Evolutionary conservation across 2,329 filamentous ascomycete genomes (phyloP).

Genomic region (Triangularia setosa): DNA sequence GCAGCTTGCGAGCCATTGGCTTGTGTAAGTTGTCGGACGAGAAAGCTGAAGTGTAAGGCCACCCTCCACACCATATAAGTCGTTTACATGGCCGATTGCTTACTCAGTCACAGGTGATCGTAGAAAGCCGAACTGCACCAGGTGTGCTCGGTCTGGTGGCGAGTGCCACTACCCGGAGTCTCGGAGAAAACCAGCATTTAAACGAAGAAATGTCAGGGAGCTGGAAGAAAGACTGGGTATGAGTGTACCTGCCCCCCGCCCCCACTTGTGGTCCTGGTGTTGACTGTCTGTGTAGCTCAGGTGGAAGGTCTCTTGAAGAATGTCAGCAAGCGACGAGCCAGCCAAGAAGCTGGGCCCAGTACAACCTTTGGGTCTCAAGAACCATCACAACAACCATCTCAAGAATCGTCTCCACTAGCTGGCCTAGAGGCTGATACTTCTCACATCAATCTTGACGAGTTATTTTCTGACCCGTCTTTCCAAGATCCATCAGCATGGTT

Average conservation of each 20-base stretch:
- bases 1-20: constrained; percentile 54
- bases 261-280: not conserved
- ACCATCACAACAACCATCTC: constrained; percentile 13
- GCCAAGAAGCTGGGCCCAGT: constrained; percentile 24
- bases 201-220: constrained; percentile 85
- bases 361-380: constrained; percentile 5
- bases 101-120: constrained; percentile 52
- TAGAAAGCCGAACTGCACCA: constrained; percentile 70
- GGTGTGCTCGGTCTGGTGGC: constrained; percentile 69
- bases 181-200: constrained; percentile 80
- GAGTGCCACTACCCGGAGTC: constrained; percentile 88
- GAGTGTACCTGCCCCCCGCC: constrained; percentile 22
- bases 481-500: constrained; percentile 8
- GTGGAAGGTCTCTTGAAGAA: constrained; percentile 76
- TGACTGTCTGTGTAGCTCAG: constrained; percentile 53
- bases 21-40: constrained; percentile 75
- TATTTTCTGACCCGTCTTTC: constrained; percentile 5
- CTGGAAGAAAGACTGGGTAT: constrained; percentile 82
- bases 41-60: constrained; percentile 71
- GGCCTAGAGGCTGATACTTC: not conserved
- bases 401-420: constrained; percentile 9
- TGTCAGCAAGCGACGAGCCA: constrained; percentile 41
- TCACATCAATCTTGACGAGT: not conserved
- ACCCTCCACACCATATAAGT: not conserved
- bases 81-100: constrained; percentile 6